These are phyloP conservation scores for Cladobotryum protrusum DNA, from an alignment of 2,329 filamentous ascomycete species.

Conservation along the genomic window DNA sequence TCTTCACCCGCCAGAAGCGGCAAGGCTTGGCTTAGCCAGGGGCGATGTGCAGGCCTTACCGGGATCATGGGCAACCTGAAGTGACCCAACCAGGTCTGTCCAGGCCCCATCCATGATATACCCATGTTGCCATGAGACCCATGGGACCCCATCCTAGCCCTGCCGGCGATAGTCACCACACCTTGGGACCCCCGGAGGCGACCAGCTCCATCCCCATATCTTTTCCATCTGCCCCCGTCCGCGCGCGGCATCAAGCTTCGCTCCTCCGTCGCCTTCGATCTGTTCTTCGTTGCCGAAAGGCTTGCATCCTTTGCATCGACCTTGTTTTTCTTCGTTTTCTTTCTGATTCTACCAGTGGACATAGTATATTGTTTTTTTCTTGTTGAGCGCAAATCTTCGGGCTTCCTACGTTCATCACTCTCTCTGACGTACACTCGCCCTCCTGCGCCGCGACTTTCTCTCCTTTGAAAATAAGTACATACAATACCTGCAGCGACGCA, in stretches of 20 bases:
- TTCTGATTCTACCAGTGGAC: too few species aligned
- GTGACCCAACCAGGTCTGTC: too few species aligned
- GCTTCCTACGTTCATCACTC: background rate
- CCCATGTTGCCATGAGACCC: too few species aligned
- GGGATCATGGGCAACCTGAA: too few species aligned
- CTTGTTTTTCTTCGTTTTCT: background rate
- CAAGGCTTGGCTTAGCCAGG: slow-evolving; percentile 9
- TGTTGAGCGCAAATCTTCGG: slow-evolving; percentile 1
- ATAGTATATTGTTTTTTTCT: background rate
- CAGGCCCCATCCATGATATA: too few species aligned
- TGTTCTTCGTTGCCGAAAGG: slow-evolving; percentile 7
- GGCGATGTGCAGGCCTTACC: background rate
- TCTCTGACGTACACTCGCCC: background rate
- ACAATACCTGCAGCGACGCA: background rate
- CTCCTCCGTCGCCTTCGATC: slow-evolving; percentile 4
- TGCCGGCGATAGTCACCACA: too few species aligned
- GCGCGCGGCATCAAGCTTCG: background rate
- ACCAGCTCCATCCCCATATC: background rate
- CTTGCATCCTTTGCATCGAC: slow-evolving; percentile 5
- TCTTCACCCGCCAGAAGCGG: slow-evolving; percentile 7
- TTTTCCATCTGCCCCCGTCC: slow-evolving; percentile 1
- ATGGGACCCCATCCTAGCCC: too few species aligned
- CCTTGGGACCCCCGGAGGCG: too few species aligned
- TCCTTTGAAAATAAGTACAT: background rate
- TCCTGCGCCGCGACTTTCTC: slow-evolving; percentile 4